Conservation (phyloP, 106 monocot species). For the Dioscorea dumetorum region DNA sequence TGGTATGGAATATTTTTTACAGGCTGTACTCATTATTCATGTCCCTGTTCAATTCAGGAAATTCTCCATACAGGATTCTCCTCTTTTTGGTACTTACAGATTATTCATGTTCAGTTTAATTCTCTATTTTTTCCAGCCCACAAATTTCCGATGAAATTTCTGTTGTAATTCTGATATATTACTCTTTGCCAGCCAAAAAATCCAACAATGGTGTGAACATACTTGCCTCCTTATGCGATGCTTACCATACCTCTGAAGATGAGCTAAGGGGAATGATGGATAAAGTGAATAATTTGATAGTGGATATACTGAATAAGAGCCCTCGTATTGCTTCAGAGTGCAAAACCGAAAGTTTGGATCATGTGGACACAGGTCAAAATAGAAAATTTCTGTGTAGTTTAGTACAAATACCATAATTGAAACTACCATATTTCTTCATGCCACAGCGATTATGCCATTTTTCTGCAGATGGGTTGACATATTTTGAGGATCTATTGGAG, state of each 20-base stretch:
- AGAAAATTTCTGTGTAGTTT: not conserved
- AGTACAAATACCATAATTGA: too few relatives aligned
- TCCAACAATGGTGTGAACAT: constrained; percentile 73
- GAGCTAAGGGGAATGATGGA: constrained; percentile 62
- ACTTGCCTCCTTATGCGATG: constrained; percentile 74
- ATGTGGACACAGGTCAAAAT: constrained; percentile 58
- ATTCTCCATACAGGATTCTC: constrained; percentile 43
- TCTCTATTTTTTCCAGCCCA: too few relatives aligned
- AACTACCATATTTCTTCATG: not conserved
- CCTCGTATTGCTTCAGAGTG: constrained; percentile 54
- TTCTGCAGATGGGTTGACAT: constrained; percentile 63
- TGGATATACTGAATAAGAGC: constrained; percentile 72
- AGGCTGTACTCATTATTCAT: constrained; percentile 86
- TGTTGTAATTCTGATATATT: constrained; percentile 1
- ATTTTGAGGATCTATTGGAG: constrained; percentile 83
- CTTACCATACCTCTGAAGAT: constrained; percentile 78
- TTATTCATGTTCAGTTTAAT: too few relatives aligned
- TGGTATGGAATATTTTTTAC: constrained; percentile 7
- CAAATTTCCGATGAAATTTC: too few relatives aligned
- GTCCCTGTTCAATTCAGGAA: constrained; percentile 56
- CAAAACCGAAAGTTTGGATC: constrained; percentile 38
- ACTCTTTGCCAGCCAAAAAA: constrained; percentile 46
- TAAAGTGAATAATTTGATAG: constrained; percentile 61
- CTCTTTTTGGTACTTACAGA: constrained; percentile 44
- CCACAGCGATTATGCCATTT: not conserved